These are phyloP conservation scores for Aspergillus avenaceus DNA, from an alignment of 495 filamentous ascomycete genomes.

Conservation along the genomic window DNA sequence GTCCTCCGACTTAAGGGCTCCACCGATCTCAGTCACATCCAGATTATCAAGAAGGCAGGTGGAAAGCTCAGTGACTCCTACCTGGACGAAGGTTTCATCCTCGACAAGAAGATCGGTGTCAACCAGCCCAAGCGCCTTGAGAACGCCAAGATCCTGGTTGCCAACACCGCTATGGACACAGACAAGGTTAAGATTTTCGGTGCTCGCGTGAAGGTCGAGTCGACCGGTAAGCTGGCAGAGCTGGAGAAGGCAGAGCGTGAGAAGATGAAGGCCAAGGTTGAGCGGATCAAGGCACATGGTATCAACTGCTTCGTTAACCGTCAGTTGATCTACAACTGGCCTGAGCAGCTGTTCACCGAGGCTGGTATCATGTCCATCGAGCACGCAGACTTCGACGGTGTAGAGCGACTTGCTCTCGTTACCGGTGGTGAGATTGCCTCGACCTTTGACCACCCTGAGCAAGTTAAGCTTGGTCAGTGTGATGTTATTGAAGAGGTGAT, in stretches of 20 bases:
- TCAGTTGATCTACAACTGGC: constrained; percentile 99
- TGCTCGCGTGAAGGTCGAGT: constrained; percentile 87
- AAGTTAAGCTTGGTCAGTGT: constrained; percentile 92
- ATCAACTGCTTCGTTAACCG: constrained; percentile 99
- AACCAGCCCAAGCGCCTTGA: constrained; percentile 97
- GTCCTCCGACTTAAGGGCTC: constrained; percentile 87
- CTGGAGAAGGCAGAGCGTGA: constrained; percentile 96
- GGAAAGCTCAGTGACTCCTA: constrained; percentile 97
- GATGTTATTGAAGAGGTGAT: constrained; percentile 97
- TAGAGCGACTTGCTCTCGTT: constrained; percentile 90
- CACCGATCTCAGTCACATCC: constrained; percentile 93
- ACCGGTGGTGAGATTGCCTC: constrained; percentile 96
- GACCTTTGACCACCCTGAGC: constrained; percentile 96
- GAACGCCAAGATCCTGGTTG: constrained; percentile 95
- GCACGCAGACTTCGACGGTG: constrained; percentile 97
- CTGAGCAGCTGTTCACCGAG: constrained; percentile 96
- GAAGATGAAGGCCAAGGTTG: constrained; percentile 99
- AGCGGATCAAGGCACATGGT: constrained; percentile 96
- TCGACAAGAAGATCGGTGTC: constrained; percentile 97
- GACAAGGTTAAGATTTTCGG: constrained; percentile 99
- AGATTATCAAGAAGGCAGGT: constrained; percentile 98
- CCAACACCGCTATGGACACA: constrained; percentile 98
- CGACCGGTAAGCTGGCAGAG: constrained; percentile 92
- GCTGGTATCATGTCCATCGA: constrained; percentile 98
- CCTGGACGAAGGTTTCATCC: constrained; percentile 94